phyloP scores from a whole-genome alignment of 306 rosid genomes.

The Leucaena leucocephala region DNA sequence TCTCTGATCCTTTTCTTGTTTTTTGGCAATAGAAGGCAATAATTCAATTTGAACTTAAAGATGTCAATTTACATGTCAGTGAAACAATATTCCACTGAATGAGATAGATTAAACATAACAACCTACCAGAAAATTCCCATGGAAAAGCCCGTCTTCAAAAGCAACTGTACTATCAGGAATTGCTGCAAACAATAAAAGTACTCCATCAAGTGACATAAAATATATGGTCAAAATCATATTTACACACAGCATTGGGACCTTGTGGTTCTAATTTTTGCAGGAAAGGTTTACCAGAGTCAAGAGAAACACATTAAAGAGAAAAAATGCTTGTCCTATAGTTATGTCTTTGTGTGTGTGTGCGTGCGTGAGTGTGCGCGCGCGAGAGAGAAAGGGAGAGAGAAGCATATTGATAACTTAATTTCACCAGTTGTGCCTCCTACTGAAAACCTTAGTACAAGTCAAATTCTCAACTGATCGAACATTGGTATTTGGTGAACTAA shows the following conservation, averaged over 20 bases:
- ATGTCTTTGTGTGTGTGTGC: background rate
- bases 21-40: background rate
- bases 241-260: constrained; percentile 11
- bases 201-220: constrained; percentile 29
- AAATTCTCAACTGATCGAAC: constrained; percentile 24
- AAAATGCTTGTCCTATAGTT: background rate
- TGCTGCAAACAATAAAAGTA: constrained; percentile 48
- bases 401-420: constrained; percentile 4
- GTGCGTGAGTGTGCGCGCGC: no score
- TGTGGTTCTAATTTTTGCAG: background rate
- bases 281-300: constrained; percentile 4
- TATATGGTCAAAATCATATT: constrained; percentile 19
- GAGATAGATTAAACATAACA: constrained; percentile 7
- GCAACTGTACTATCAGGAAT: constrained; percentile 43
- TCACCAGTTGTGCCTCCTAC: background rate
- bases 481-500: constrained; percentile 38
- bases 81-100: constrained; percentile 6
- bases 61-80: constrained; percentile 21
- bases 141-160: constrained; percentile 55
- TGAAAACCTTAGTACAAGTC: constrained; percentile 1
- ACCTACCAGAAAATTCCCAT: constrained; percentile 65
- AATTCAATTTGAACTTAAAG: background rate
- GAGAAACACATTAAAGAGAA: background rate
- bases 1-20: background rate
- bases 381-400: background rate